These are phyloP conservation scores for Quillaja saponaria DNA, from an alignment of 306 rosid genomes.

Conservation along the genomic window DNA sequence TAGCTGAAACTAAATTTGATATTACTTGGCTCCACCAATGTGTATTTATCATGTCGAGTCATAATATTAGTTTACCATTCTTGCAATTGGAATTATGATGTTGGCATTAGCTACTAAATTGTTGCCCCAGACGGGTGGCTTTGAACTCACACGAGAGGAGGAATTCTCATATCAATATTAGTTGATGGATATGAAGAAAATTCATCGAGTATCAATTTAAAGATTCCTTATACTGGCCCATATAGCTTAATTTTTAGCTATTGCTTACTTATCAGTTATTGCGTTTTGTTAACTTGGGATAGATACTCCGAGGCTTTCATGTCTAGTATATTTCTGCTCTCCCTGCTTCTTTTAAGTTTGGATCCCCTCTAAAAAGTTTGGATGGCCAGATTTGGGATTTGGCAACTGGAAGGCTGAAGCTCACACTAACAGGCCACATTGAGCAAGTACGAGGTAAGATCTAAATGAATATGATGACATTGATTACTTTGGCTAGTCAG, in stretches of 20 bases:
- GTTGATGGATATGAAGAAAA: too few relatives aligned
- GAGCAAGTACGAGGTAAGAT: slow-evolving; percentile 90
- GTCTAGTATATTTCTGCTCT: neutral
- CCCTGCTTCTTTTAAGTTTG: slow-evolving; percentile 12
- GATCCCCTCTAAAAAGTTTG: slow-evolving; percentile 32
- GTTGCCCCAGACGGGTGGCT: slow-evolving; percentile 13
- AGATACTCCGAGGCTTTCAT: slow-evolving; percentile 12
- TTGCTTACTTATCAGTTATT: too few relatives aligned
- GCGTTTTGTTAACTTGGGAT: neutral
- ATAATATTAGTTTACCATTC: slow-evolving; percentile 16
- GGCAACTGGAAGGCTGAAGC: slow-evolving; percentile 82
- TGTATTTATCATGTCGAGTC: slow-evolving; percentile 23
- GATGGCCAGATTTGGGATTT: slow-evolving; percentile 90
- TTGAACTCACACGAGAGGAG: slow-evolving; percentile 2
- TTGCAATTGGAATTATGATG: too few relatives aligned
- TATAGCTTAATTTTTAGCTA: too few relatives aligned
- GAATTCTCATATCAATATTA: neutral
- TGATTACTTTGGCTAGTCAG: slow-evolving; percentile 12
- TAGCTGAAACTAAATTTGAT: slow-evolving; percentile 23
- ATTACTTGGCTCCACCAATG: slow-evolving; percentile 21
- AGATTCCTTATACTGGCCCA: neutral
- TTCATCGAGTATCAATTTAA: neutral
- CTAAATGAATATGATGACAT: slow-evolving; percentile 18
- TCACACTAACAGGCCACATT: slow-evolving; percentile 92
- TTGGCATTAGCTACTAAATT: slow-evolving; percentile 5